Evolutionary conservation across 2,329 filamentous ascomycete genomes (phyloP).

Genomic region (Phaeomoniella chlamydospora): DNA sequence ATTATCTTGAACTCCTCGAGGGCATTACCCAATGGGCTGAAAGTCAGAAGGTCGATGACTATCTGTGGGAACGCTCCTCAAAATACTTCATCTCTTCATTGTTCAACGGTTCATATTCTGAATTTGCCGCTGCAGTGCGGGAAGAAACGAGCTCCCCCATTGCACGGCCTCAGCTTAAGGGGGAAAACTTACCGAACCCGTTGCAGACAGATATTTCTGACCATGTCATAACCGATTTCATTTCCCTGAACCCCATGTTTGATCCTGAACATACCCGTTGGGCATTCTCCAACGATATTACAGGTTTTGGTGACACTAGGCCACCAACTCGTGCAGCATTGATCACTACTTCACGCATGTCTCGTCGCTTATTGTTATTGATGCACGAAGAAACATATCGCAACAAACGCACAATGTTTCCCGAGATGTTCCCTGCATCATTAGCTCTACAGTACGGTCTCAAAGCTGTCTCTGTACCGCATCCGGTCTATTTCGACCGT

Average conservation of each 20-base stretch:
- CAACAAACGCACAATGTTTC: conserved; percentile 58
- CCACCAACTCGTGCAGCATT: conserved; percentile 58
- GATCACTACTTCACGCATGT: conserved; percentile 56
- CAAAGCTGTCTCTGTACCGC: conserved; percentile 56
- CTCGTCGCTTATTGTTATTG: conserved; percentile 47
- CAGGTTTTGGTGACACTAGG: conserved; percentile 48
- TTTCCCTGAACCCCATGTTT: conserved; percentile 65
- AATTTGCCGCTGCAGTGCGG: too few species aligned
- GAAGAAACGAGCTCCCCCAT: too few species aligned
- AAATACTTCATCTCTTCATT: too few species aligned
- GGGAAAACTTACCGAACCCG: conserved; percentile 6
- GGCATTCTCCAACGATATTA: conserved; percentile 57
- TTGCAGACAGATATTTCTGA: conserved; percentile 29
- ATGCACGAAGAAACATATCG: conserved; percentile 64
- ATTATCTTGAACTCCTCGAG: too few species aligned
- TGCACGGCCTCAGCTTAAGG: too few species aligned
- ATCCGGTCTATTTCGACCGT: conserved; percentile 42
- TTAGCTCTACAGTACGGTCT: conserved; percentile 61
- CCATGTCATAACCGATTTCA: conserved; percentile 62
- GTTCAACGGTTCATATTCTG: too few species aligned
- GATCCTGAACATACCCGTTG: conserved; percentile 57
- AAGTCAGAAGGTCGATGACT: too few species aligned
- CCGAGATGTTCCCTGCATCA: conserved; percentile 63
- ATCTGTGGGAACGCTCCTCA: too few species aligned
- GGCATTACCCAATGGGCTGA: too few species aligned